Percentiles rank a stretch among this genome's conserved stretches.
These are phyloP conservation scores for Aristolochia californica DNA, from an alignment of 164 flowering plant genomes.

Conservation along the genomic window DNA sequence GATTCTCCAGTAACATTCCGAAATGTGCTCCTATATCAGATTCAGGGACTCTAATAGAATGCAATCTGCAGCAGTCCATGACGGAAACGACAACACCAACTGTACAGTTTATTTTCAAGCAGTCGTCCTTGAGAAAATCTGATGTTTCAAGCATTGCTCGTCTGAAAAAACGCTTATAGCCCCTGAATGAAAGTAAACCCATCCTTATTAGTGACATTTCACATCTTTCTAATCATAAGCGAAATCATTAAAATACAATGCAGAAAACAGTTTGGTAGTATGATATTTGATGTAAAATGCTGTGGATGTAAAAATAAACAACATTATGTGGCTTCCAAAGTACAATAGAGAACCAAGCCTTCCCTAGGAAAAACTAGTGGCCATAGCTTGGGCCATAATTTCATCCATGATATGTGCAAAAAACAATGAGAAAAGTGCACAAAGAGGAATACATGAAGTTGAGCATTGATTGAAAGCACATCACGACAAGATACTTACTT, in stretches of 20 bases:
- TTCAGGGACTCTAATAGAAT: constrained; percentile 52
- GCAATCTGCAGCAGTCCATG: constrained; percentile 42
- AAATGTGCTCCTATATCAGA: constrained; percentile 71
- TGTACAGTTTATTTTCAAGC: constrained; percentile 63
- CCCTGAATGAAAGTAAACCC: constrained; percentile 31
- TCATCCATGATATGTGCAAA: too few species aligned
- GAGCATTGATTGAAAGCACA: too few species aligned
- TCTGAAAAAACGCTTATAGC: constrained; percentile 83
- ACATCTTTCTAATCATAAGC: neutral
- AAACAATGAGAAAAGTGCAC: too few species aligned
- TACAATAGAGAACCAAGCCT: too few species aligned
- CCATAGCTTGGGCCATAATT: too few species aligned
- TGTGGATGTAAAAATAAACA: too few species aligned
- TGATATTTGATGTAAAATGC: too few species aligned
- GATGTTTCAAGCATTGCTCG: constrained; percentile 72
- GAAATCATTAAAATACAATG: neutral
- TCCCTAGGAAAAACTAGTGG: too few species aligned
- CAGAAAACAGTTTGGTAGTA: too few species aligned
- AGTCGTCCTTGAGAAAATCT: constrained; percentile 80
- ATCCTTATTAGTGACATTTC: neutral
- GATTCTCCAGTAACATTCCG: constrained; percentile 64
- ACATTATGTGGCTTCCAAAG: too few species aligned
- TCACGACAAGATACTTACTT: too few species aligned
- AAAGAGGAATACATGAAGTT: too few species aligned
- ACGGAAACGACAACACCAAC: constrained; percentile 85